phyloP scores from a whole-genome alignment of 2,329 filamentous ascomycete genomes.

The Sarocladiaceae sp. region DNA sequence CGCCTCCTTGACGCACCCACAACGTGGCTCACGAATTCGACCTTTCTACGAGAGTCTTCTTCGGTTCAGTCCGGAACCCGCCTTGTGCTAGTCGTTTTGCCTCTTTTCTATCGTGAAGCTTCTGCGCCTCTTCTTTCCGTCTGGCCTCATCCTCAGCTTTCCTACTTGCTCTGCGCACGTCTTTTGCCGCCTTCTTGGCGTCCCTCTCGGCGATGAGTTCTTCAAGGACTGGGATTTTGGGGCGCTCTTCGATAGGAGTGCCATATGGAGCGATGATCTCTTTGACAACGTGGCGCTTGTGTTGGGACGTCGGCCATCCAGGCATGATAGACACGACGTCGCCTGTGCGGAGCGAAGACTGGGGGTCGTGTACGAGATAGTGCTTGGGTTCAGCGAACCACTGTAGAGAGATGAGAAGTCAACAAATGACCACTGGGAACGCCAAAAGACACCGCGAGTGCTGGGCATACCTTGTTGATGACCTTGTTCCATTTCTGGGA shows the following conservation, averaged over 20 bases:
- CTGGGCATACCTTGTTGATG: constrained; percentile 64
- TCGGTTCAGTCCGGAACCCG: background rate
- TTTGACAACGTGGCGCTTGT: constrained; percentile 71
- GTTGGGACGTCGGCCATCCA: constrained; percentile 60
- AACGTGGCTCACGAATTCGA: too few species aligned
- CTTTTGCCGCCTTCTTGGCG: constrained; percentile 52
- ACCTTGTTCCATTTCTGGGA: constrained; percentile 67
- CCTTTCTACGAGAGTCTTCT: background rate
- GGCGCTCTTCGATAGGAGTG: constrained; percentile 57
- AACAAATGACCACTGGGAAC: too few species aligned
- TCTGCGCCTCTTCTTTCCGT: constrained; percentile 16
- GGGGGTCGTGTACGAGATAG: constrained; percentile 75
- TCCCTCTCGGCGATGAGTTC: constrained; percentile 55
- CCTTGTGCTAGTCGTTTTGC: constrained; percentile 1
- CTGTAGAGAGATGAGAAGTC: constrained; percentile 41
- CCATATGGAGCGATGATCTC: constrained; percentile 69
- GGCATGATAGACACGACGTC: constrained; percentile 70
- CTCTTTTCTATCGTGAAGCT: constrained; percentile 18
- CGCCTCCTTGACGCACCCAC: too few species aligned
- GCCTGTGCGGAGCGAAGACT: constrained; percentile 66
- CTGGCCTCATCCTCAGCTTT: constrained; percentile 19
- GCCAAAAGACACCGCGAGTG: too few species aligned
- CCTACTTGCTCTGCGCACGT: constrained; percentile 42
- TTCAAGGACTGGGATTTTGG: constrained; percentile 60
- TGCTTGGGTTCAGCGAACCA: constrained; percentile 59